Evolutionary conservation across 495 filamentous ascomycete species (phyloP).

Genomic region (Neurospora sp.): DNA sequence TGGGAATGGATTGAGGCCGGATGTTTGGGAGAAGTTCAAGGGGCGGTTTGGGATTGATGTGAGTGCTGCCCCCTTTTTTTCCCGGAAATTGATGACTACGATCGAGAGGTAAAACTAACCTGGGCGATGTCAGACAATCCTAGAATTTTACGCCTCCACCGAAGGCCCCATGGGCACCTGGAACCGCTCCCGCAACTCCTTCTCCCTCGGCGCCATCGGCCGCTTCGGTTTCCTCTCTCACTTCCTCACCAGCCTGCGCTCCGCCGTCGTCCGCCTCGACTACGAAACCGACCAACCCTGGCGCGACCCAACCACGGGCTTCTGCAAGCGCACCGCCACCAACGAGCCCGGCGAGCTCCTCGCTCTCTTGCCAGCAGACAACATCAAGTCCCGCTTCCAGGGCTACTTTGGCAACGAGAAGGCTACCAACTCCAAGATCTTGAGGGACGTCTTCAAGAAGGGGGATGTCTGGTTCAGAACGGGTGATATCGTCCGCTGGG

Average conservation of each 20-base stretch:
- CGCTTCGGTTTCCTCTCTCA: constrained; percentile 54
- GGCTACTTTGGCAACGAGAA: constrained; percentile 72
- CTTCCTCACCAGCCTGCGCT: constrained; percentile 35
- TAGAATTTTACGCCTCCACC: constrained; percentile 85
- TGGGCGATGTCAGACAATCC: constrained; percentile 37
- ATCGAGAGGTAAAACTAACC: too few relatives aligned
- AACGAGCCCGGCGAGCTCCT: constrained; percentile 74
- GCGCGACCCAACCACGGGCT: constrained; percentile 61
- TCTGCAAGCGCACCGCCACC: constrained; percentile 51
- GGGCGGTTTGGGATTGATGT: constrained; percentile 69
- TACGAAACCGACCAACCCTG: constrained; percentile 56
- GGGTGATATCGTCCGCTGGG: constrained; percentile 71
- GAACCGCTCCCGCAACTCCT: constrained; percentile 67
- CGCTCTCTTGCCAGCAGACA: constrained; percentile 52
- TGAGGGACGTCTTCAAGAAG: constrained; percentile 65
- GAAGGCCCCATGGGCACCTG: constrained; percentile 63
- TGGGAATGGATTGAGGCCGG: constrained; percentile 84
- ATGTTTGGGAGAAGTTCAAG: constrained; percentile 84
- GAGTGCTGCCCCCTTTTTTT: neutral
- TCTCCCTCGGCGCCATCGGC: constrained; percentile 70
- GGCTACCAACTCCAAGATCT: constrained; percentile 68
- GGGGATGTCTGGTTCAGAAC: constrained; percentile 82
- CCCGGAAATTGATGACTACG: neutral
- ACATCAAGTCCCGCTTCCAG: constrained; percentile 60
- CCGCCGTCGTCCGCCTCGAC: constrained; percentile 62